These are phyloP conservation scores for Fraxinus anomala DNA, from an alignment of 257 asterid genomes.

Conservation along the genomic window DNA sequence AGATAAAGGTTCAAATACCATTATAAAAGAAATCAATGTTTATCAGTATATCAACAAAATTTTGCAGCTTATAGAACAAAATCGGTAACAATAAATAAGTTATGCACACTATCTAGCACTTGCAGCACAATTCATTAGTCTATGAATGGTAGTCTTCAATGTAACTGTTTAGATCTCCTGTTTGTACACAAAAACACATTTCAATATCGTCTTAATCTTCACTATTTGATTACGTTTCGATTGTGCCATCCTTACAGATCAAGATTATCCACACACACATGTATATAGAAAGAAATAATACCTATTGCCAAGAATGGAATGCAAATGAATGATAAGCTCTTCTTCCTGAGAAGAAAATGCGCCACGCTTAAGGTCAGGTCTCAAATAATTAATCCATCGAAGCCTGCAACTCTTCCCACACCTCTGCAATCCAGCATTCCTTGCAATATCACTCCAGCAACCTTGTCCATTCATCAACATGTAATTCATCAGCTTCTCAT, in stretches of 20 bases:
- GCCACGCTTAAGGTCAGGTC: slow-evolving; percentile 89
- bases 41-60: neutral
- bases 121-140: too few relatives aligned
- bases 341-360: slow-evolving; percentile 87
- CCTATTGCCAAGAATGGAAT: slow-evolving; percentile 10
- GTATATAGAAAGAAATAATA: neutral
- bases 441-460: slow-evolving; percentile 33
- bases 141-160: too few relatives aligned
- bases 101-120: too few relatives aligned
- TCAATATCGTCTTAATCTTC: too few relatives aligned
- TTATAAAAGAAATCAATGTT: neutral
- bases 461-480: neutral
- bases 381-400: slow-evolving; percentile 77
- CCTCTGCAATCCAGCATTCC: slow-evolving; percentile 76
- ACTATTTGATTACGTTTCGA: too few relatives aligned
- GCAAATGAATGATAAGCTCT: slow-evolving; percentile 5
- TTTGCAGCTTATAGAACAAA: neutral
- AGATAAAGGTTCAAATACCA: neutral
- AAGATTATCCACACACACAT: neutral
- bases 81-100: too few relatives aligned
- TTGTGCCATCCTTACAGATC: neutral
- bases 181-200: too few relatives aligned
- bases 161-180: too few relatives aligned
- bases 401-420: slow-evolving; percentile 89
- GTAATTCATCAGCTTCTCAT: slow-evolving; percentile 52